Evolutionary conservation across 2,329 filamentous ascomycete genomes (phyloP).

Genomic region (Diaporthe velutina): DNA sequence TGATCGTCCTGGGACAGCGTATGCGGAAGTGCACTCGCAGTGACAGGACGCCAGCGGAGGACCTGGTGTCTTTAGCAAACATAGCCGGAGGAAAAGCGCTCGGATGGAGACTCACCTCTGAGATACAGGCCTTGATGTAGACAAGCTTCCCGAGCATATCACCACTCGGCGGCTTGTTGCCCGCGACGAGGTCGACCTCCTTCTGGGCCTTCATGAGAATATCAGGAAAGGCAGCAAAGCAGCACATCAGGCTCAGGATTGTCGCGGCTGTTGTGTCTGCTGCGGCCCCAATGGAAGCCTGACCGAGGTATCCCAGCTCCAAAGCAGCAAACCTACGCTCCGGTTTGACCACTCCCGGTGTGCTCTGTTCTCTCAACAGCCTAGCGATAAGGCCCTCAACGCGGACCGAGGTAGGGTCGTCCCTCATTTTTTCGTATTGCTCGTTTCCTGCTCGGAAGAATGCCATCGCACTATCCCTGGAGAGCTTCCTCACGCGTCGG

Average conservation of each 20-base stretch:
- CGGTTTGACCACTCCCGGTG: neutral
- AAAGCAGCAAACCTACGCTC: constrained; percentile 1
- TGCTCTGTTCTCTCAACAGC: constrained; percentile 10
- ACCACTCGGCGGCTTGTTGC: constrained; percentile 2
- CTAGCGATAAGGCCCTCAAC: constrained; percentile 19
- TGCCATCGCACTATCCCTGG: neutral
- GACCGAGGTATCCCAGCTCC: constrained; percentile 6
- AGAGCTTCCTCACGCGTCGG: neutral
- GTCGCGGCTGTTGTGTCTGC: constrained; percentile 12
- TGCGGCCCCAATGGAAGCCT: neutral
- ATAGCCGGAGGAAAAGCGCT: neutral
- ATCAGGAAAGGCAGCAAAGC: constrained; percentile 18
- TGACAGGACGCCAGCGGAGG: constrained; percentile 23
- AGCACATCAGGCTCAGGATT: neutral
- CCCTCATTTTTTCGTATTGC: neutral
- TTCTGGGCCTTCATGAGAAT: constrained; percentile 19
- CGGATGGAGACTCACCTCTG: neutral
- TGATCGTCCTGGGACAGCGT: constrained; percentile 6
- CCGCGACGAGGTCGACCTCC: constrained; percentile 3
- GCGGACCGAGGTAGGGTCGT: neutral
- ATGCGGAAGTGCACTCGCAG: constrained; percentile 19
- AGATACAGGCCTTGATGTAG: constrained; percentile 18
- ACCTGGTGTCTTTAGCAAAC: neutral
- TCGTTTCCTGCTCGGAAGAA: neutral
- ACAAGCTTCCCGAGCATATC: constrained; percentile 13